phyloP scores from a whole-genome alignment of 176 grass and related monocot genomes.

The Avena insularis region DNA sequence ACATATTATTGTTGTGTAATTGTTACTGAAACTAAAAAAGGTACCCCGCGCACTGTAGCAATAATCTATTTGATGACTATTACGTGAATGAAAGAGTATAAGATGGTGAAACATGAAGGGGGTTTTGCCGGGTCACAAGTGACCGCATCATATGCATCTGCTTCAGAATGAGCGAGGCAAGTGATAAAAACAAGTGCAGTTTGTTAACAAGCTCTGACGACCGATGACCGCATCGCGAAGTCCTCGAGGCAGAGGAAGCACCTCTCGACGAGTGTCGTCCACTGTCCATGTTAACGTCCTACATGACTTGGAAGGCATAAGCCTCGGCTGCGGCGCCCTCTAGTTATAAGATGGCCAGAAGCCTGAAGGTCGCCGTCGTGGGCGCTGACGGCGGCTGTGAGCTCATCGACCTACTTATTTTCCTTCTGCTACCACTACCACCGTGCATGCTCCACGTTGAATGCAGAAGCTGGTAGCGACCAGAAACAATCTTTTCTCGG shows the following conservation, averaged over 20 bases:
- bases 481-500: no score
- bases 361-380: conserved; percentile 52
- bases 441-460: conserved; percentile 45
- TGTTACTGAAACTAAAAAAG: no score
- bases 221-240: conserved; percentile 17
- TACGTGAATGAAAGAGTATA: no score
- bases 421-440: conserved; percentile 50
- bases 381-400: conserved; percentile 49
- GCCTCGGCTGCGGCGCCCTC: conserved; percentile 49
- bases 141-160: conserved; percentile 19
- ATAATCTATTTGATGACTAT: no score
- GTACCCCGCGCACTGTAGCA: no score
- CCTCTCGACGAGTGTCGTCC: conserved; percentile 66
- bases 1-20: no score
- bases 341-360: no score
- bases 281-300: conserved; percentile 33
- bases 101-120: conserved; percentile 14
- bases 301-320: conserved; percentile 55
- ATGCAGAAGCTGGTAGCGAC: background rate
- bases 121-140: conserved; percentile 54
- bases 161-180: background rate
- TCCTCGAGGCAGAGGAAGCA: conserved; percentile 64
- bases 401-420: conserved; percentile 37
- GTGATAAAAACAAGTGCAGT: background rate
- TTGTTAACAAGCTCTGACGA: conserved; percentile 57